Conservation (phyloP, 2,329 filamentous ascomycete species). For the Orbilia javanica region DNA sequence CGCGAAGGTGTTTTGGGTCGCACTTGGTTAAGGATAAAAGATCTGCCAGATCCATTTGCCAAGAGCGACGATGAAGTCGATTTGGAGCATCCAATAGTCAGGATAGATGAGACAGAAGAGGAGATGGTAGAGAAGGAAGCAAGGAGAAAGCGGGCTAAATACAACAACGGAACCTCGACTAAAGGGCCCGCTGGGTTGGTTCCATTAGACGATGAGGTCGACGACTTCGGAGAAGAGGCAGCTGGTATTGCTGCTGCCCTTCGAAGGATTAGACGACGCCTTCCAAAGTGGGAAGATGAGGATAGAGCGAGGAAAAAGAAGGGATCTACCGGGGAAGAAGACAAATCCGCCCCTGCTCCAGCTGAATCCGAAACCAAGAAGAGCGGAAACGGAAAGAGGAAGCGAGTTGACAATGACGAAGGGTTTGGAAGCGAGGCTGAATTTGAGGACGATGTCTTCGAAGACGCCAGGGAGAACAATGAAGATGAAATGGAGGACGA, state of each 20-base stretch:
- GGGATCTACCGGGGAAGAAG: slow-evolving; percentile 17
- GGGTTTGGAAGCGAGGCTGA: slow-evolving; percentile 62
- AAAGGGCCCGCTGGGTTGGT: slow-evolving; percentile 69
- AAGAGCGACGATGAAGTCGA: slow-evolving; percentile 74
- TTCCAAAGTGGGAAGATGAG: slow-evolving; percentile 77
- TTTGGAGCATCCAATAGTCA: slow-evolving; percentile 62
- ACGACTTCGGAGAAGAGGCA: slow-evolving; percentile 83
- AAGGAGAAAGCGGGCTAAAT: slow-evolving; percentile 36
- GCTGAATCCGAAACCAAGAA: not conserved
- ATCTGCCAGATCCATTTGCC: slow-evolving; percentile 71
- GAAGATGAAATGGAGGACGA: slow-evolving; percentile 63
- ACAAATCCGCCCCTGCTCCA: slow-evolving; percentile 66
- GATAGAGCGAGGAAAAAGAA: slow-evolving; percentile 62
- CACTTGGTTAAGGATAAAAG: slow-evolving; percentile 74
- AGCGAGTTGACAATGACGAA: slow-evolving; percentile 49
- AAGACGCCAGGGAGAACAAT: slow-evolving; percentile 63
- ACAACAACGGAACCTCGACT: slow-evolving; percentile 58
- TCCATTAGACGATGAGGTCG: slow-evolving; percentile 71
- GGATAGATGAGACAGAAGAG: slow-evolving; percentile 65
- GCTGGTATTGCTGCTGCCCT: slow-evolving; percentile 76
- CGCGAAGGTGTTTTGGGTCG: slow-evolving; percentile 76
- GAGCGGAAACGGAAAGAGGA: slow-evolving; percentile 15
- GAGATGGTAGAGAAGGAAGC: slow-evolving; percentile 67
- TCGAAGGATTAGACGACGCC: slow-evolving; percentile 73
- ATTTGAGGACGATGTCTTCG: slow-evolving; percentile 63